A percentile compares a stretch with the other conserved stretches of the same genome.
These are phyloP conservation scores for Xylariomycetidae sp. DNA, from an alignment of 2,329 filamentous ascomycete species.

Conservation along the genomic window DNA sequence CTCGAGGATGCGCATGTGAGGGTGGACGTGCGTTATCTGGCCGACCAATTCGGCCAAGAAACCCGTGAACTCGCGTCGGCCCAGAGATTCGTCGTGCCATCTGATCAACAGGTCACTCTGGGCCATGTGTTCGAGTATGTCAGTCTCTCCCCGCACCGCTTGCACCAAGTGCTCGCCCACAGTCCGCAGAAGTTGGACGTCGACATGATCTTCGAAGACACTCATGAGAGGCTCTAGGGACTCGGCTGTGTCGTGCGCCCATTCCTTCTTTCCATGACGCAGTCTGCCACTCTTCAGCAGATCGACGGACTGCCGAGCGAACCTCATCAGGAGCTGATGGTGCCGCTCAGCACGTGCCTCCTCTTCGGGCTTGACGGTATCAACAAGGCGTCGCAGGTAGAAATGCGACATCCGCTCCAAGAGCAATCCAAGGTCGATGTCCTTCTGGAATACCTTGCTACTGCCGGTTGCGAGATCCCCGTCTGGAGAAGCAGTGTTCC, in stretches of 20 bases:
- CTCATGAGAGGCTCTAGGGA: too few species aligned
- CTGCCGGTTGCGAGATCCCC: background rate
- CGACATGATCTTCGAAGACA: conserved; percentile 15
- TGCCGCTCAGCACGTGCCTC: too few species aligned
- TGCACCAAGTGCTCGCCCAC: conserved; percentile 30
- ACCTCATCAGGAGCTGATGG: too few species aligned
- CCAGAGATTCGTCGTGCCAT: conserved; percentile 27
- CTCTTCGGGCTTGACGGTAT: too few species aligned
- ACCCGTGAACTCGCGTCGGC: conserved; percentile 10
- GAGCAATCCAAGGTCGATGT: conserved; percentile 5
- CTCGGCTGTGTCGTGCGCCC: too few species aligned
- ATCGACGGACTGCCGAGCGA: too few species aligned
- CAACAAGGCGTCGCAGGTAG: conserved; percentile 2
- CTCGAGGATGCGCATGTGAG: conserved; percentile 38
- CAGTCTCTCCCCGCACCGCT: conserved; percentile 28
- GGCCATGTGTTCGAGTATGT: conserved; percentile 34
- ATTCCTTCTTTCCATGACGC: too few species aligned
- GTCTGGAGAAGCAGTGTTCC: conserved; percentile 5
- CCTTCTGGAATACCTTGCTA: background rate
- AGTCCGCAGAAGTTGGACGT: conserved; percentile 22
- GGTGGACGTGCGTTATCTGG: conserved; percentile 35
- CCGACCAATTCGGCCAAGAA: conserved; percentile 19
- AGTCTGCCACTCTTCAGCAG: too few species aligned
- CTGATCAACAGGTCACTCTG: conserved; percentile 28
- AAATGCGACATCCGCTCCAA: conserved; percentile 1